These are phyloP conservation scores for Cyberlindnera japonica DNA, from an alignment of 805 yeast species.

Conservation along the genomic window DNA sequence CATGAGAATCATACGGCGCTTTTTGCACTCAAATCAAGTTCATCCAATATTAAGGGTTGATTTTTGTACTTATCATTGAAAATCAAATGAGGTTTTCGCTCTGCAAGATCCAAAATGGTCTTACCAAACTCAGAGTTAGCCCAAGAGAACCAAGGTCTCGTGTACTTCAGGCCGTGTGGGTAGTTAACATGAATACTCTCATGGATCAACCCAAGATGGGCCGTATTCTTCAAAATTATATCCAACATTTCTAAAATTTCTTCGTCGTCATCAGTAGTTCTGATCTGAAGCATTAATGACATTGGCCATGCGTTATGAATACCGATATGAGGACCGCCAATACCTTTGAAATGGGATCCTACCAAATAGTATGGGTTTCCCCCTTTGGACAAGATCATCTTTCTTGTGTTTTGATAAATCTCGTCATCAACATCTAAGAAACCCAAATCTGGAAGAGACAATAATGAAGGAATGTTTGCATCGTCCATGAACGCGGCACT, in stretches of 20 bases:
- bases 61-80: slow-evolving; percentile 41
- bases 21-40: too few species aligned
- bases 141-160: slow-evolving; percentile 94
- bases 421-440: slow-evolving; percentile 47
- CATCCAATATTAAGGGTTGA: slow-evolving; percentile 11
- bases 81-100: slow-evolving; percentile 67
- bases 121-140: slow-evolving; percentile 89
- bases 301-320: slow-evolving; percentile 85
- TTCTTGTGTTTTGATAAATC: slow-evolving; percentile 73
- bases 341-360: slow-evolving; percentile 65
- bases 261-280: slow-evolving; percentile 68
- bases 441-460: slow-evolving; percentile 79
- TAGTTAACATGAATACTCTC: slow-evolving; percentile 71
- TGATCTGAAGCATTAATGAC: slow-evolving; percentile 70
- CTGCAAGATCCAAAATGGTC: slow-evolving; percentile 73
- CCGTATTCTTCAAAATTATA: slow-evolving; percentile 57
- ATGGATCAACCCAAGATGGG: slow-evolving; percentile 76
- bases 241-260: slow-evolving; percentile 55
- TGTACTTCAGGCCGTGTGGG: slow-evolving; percentile 44
- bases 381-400: slow-evolving; percentile 59
- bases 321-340: slow-evolving; percentile 93
- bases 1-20: too few species aligned
- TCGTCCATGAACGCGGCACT: slow-evolving; percentile 77
- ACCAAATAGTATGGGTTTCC: slow-evolving; percentile 78
- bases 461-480: slow-evolving; percentile 81